phyloP scores from a whole-genome alignment of 345 rosid species.

The Diplotaxis tenuifolia region DNA sequence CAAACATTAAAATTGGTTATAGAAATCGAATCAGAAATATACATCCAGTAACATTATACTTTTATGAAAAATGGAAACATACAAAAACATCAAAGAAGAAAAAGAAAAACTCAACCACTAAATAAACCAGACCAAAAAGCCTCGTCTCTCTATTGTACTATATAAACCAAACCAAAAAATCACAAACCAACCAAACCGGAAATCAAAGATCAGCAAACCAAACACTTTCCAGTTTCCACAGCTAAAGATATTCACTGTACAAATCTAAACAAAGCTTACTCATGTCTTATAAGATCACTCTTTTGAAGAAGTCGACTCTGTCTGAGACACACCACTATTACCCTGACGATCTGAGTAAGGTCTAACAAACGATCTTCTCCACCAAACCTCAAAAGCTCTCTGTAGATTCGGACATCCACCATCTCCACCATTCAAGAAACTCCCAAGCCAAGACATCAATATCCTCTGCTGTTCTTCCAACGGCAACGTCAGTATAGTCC shows the following conservation, averaged over 20 bases:
- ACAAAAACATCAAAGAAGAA: constrained; percentile 3
- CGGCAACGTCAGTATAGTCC: constrained; percentile 88
- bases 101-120: constrained; percentile 1
- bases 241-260: constrained; percentile 29
- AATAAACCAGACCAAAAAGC: constrained; percentile 15
- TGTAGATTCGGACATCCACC: constrained; percentile 97
- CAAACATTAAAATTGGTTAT: constrained; percentile 7
- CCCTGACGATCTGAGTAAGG: constrained; percentile 51
- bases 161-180: constrained; percentile 17
- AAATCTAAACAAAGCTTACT: constrained; percentile 20
- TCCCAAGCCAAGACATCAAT: constrained; percentile 77
- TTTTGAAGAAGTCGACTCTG: constrained; percentile 31
- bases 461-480: constrained; percentile 90
- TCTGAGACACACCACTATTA: constrained; percentile 6
- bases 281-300: constrained; percentile 24
- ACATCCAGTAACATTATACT: constrained; percentile 1
- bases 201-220: constrained; percentile 27
- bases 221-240: constrained; percentile 23
- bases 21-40: constrained; percentile 21
- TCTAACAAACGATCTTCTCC: constrained; percentile 87
- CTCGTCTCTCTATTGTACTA: constrained; percentile 11
- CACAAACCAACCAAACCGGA: constrained; percentile 6
- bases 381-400: constrained; percentile 97
- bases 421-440: constrained; percentile 77
- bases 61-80: constrained; percentile 4